Evolutionary conservation across 768 basidiomycete species (phyloP), one percentile per base, ranked within the genome.

Genomic region (Steccherinum ochraceum): DNA sequence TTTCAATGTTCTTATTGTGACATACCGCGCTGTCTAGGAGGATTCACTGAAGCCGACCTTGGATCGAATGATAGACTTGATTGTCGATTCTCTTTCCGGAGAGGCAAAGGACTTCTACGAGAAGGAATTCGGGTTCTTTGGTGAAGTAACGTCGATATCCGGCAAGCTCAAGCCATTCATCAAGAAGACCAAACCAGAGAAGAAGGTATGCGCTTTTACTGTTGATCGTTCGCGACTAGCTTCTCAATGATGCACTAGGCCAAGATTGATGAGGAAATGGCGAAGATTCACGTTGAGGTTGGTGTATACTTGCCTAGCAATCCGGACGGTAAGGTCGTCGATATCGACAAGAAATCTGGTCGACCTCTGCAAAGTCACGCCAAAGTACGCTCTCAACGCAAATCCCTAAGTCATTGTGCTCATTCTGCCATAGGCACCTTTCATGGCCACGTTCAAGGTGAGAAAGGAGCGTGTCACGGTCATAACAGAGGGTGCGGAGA

Each of bases 381-480:
- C 12, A 99, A 99, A 78, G 94, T 91, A 47, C 40, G 51, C n/a
- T n/a, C n/a, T 19, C 23, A 10, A 35, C 16, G 12, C n/a, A n/a
- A n/a, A n/a, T n/a, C n/a, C 12, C n/a, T 16, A n/a, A n/a, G n/a
- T n/a, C n/a, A n/a, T n/a, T n/a, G n/a, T n/a, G n/a, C n/a, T n/a
- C n/a, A n/a, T n/a, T n/a, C n/a, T n/a, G n/a, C n/a, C 35, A 27
- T 52, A 97, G 93, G 94, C 96, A 10, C 96, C 96, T 0, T 99
- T 99, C 73, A 98, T 99, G 96, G 96, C 96, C 0, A 97, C 95
- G 0, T 99, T 99, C 77, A 96, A 95, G 74, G 96, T 99, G 20
- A 81, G 89, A 51, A 95, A 97, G 65, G 86, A 93, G 55, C 75
- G 79, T 4, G 63, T 85, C 20, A 78, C 83, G 19, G 68, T 91